Percentiles rank a stretch among this genome's conserved stretches.
These are phyloP conservation scores for Allantophomopsis cytisporea DNA, from an alignment of 2,329 filamentous ascomycete genomes.

Conservation along the genomic window DNA sequence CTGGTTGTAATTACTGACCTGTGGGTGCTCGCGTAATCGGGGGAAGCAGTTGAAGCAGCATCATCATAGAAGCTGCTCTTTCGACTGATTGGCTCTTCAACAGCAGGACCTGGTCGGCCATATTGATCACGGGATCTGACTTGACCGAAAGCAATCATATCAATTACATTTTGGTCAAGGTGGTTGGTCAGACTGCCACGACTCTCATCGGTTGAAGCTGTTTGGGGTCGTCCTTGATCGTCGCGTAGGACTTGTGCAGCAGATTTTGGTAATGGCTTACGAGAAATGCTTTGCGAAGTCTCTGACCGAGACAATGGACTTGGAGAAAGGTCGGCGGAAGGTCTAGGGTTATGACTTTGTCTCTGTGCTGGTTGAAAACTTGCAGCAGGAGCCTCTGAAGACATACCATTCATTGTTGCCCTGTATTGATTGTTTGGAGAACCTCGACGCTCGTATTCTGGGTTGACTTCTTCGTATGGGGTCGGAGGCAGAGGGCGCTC, in stretches of 20 bases:
- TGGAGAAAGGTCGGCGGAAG: slow-evolving; percentile 9
- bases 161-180: too few relatives aligned
- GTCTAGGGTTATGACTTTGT: slow-evolving; percentile 6
- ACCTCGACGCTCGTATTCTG: background rate
- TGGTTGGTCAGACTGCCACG: too few relatives aligned
- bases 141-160: too few relatives aligned
- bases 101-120: slow-evolving; percentile 8
- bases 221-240: slow-evolving; percentile 15
- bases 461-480: background rate
- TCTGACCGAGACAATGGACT: slow-evolving; percentile 18
- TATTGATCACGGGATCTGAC: too few relatives aligned
- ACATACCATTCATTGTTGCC: too few relatives aligned
- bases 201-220: background rate
- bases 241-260: too few relatives aligned
- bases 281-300: slow-evolving; percentile 27
- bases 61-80: slow-evolving; percentile 43
- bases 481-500: slow-evolving; percentile 5
- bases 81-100: slow-evolving; percentile 18
- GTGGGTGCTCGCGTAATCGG: slow-evolving; percentile 63
- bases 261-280: slow-evolving; percentile 33
- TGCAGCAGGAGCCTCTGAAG: too few relatives aligned
- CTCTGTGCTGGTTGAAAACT: too few relatives aligned
- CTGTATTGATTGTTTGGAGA: too few relatives aligned
- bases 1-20: slow-evolving; percentile 18
- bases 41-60: slow-evolving; percentile 47